Percentiles rank a stretch among this genome's conserved stretches.
Evolutionary conservation across 148 eudicot genomes (phyloP).

Genomic region (Bassia scoparia): DNA sequence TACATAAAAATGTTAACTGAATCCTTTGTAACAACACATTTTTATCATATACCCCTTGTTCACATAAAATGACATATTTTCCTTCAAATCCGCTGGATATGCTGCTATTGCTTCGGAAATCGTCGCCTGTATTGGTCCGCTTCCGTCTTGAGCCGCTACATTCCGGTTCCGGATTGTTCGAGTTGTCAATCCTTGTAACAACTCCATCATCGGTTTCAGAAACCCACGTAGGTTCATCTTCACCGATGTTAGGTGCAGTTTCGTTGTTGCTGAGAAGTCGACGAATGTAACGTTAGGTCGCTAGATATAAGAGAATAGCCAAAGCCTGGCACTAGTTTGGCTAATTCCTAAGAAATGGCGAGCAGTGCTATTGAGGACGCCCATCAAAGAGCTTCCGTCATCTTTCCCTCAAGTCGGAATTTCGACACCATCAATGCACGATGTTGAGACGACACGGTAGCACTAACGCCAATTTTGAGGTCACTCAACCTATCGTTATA

Average conservation of each 20-base stretch:
- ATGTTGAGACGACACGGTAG: conserved; percentile 44
- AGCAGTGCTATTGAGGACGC: conserved; percentile 49
- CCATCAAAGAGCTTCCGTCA: conserved; percentile 30
- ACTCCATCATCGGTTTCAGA: conserved; percentile 34
- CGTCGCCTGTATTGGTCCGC: conserved; percentile 58
- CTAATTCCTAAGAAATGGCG: conserved; percentile 38
- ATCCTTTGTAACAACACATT: conserved; percentile 40
- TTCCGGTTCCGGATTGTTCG: conserved; percentile 30
- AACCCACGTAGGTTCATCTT: conserved; percentile 51
- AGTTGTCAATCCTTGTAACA: conserved; percentile 25
- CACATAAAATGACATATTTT: conserved; percentile 49
- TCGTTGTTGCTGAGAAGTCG: conserved; percentile 23
- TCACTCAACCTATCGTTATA: conserved; percentile 31
- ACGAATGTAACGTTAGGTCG: conserved; percentile 22
- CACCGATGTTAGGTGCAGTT: background rate
- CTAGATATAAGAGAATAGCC: conserved; percentile 12
- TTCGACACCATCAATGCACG: conserved; percentile 47
- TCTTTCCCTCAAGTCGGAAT: conserved; percentile 31
- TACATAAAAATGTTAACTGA: conserved; percentile 54
- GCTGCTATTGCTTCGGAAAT: conserved; percentile 45
- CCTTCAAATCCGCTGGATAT: conserved; percentile 46
- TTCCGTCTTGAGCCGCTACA: conserved; percentile 67
- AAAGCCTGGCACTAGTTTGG: conserved; percentile 29
- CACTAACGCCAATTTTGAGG: conserved; percentile 60
- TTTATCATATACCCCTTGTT: conserved; percentile 61